Base-by-base conservation (phyloP, 371 early-diverging fungal species). In the Mortierella sp. region DNA sequence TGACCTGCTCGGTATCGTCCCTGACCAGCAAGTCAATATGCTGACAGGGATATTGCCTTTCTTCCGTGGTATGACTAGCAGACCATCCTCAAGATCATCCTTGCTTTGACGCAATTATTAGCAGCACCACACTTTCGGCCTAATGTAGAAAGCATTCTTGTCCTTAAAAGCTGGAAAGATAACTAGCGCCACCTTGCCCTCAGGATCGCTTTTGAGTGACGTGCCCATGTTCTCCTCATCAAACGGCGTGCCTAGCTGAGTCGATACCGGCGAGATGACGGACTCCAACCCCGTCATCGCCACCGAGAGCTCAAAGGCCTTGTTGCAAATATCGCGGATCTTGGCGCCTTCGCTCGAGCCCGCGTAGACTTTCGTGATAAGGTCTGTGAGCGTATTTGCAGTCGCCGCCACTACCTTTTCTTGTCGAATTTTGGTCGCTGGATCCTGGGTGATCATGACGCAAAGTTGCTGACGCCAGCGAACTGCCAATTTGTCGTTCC, bases 401-500 rank as follows among this genome's bases (percentile, higher is more conserved):
- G 80, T 70, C 26, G 48, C 28, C 2, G 48, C 56, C 21, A 80
- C 76, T 24, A 61, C 80, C 9, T 79, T 66, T 27, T 69, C 64
- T 34, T 86, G 84, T 43, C 81, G 76, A 19, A 71, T 78, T 24
- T 75, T 82, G 21, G 82, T 83, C 28, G 64, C 78, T 6, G 68
- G 59, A 61, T 82, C 83, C 55, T 86, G 86, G 15, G 82, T 85
- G n/a, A 86, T 64, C 54, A 86, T 84, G 39, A 80, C 75, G 11
- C 86, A 83, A 54, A 88, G 80, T 51, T 88, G 86, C 56, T 88
- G 88, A 49, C 88, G 81, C 59, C 86, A 75, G 24, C 88, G 84
- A 6, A 85, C 79, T 1, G 86, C 78, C 19, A 82, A 81, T 12
- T 78, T 69, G 6, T 82, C 80, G 11, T 79, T 72, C 39, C 85